Evolutionary conservation across 2,329 filamentous ascomycete species (phyloP), one percentile per base, ranked within the genome.

Genomic region (Aspergillus brasiliensis): DNA sequence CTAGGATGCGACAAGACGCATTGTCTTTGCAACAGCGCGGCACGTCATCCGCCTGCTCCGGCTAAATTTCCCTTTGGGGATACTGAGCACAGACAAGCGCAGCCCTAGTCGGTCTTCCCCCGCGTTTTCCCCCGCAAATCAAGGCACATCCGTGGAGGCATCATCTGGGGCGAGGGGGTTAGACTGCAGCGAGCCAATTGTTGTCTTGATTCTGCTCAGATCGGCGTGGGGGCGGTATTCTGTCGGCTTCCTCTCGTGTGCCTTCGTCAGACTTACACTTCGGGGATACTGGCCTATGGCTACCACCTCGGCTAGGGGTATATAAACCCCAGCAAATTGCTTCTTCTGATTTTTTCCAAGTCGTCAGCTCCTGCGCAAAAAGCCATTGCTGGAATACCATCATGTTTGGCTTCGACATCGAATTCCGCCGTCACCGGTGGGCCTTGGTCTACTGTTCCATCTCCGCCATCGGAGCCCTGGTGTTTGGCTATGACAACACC

Each of bases 401-500:
- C 53, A 48, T 48, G 46, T 28, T 69, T 21, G 57, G 61, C 6
- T 46, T 68, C 31, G 62, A 69, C 51, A 61, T 69, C 17, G 52
- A 56, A 57, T 53, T 62, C 56, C 57, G 58, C 47, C 59, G 56
- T 25, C 58, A 70, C 42, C 64, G 65, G 51, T 65, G 69, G 65
- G 70, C 69, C 8, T 66, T 68, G 15, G 52, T 64, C 47, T 71
- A 65, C 58, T 72, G 70, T 42, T 56, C 64, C 8, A 65, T 72
- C 17, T 66, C 69, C 6, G 64, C 68, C 25, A 65, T 73, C 17
- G 70, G 69, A 8, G 69, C 69, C 28, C 64, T 72, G 4, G 63
- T 65, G 55, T 73, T 69, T 51, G 70, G 69, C 17, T 72, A 73
- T 47, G 69, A 73, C 40, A 67, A 68, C 13, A 71, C 65, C 6